These are phyloP conservation scores for Ogataea neopini DNA, from an alignment of 805 yeast genomes.

Conservation along the genomic window DNA sequence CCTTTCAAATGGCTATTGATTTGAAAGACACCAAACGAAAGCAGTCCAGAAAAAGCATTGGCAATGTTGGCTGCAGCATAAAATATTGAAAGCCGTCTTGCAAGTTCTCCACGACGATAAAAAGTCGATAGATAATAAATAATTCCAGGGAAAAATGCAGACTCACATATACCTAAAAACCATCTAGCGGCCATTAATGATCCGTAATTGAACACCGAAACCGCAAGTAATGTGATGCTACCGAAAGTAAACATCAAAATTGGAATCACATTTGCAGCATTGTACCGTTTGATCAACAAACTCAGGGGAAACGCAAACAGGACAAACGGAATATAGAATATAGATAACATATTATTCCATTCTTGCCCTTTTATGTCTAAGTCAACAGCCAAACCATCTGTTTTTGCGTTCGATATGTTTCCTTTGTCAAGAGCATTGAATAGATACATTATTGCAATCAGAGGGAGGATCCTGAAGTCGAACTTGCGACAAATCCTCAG, in stretches of 20 bases:
- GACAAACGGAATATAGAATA: constrained; percentile 48
- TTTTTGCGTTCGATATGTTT: constrained; percentile 51
- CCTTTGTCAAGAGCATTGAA: constrained; percentile 52
- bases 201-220: constrained; percentile 43
- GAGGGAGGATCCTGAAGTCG: constrained; percentile 45
- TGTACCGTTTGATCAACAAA: constrained; percentile 41
- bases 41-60: constrained; percentile 41
- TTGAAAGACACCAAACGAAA: constrained; percentile 40
- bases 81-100: constrained; percentile 38
- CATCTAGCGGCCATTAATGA: constrained; percentile 37
- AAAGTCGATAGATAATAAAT: constrained; percentile 40
- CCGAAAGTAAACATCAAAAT: constrained; percentile 47
- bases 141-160: constrained; percentile 42
- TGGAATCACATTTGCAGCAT: constrained; percentile 47
- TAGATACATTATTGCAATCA: constrained; percentile 46
- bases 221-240: constrained; percentile 39
- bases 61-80: constrained; percentile 37
- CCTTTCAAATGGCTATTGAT: constrained; percentile 41
- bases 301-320: constrained; percentile 46
- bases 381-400: constrained; percentile 45
- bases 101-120: constrained; percentile 41
- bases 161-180: constrained; percentile 40
- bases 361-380: constrained; percentile 42
- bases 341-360: constrained; percentile 47
- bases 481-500: constrained; percentile 41